Base-by-base conservation (phyloP, 306 rosid genomes). In the Fragaria ananassa region DNA sequence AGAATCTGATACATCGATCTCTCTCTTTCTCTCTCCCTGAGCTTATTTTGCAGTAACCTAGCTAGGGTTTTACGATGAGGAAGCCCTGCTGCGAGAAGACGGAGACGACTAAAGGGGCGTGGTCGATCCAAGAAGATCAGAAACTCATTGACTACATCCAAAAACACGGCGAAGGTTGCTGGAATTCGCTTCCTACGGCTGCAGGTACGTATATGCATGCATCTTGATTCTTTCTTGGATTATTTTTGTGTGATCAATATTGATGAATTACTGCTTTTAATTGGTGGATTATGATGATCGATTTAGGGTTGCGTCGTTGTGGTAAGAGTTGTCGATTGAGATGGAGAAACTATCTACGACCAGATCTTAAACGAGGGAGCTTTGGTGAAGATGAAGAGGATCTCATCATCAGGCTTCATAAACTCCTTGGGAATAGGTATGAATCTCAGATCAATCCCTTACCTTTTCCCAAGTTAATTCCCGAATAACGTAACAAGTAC, bases 321-420 rank as follows among this genome's bases (percentile, higher is more conserved):
- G 90, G 90, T 8, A 86, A 86, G 75, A 83, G 90, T 66, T 86
- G 89, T 63, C 47, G 90, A 47, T 74, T 82, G 69, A 82, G 90
- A 53, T 87, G 88, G 86, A 71, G 77, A 74, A 87, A 87, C 79
- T 87, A 84, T 71, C 62, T 84, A 1, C 77, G 81, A 76, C 90
- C 90, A 2, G 86, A 77, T 37, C 71, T 86, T 51, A 83, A 84
- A 56, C 76, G 83, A 19, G 90, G 88, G 60, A 70, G 79, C 74
- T 76, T 87, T 64, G 85, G 81, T 29, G 83, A 80, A 78, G 88
- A 87, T 67, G 91, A 87, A 76, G 91, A 82, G 57, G 90, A 86
- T 74, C 78, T 86, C 27, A 86, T 86, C 77, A 86, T 86, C 81
- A 81, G 83, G 82, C 91, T 87, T 76, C 91, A 85, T 80, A 81